phyloP scores from a whole-genome alignment of 768 basidiomycete species.

The Trametes maxima region DNA sequence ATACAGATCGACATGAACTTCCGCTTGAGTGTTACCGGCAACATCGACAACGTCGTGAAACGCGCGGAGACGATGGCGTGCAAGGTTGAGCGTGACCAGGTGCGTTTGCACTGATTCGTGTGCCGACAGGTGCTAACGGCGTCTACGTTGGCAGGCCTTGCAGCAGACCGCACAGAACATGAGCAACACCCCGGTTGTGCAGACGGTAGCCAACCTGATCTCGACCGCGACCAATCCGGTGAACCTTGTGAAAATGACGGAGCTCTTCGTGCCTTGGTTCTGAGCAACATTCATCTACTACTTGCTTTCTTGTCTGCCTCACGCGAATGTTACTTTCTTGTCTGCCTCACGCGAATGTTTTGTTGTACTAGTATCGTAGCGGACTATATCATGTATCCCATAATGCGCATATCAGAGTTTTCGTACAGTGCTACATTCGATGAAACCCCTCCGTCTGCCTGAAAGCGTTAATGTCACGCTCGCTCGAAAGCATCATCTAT shows the following conservation, averaged over 20 bases:
- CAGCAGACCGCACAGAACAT: constrained; percentile 35
- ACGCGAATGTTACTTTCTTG: constrained; percentile 1
- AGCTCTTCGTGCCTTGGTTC: constrained; percentile 87
- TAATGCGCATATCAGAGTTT: constrained; percentile 13
- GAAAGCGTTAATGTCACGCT: constrained; percentile 65
- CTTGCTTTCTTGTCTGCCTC: not conserved
- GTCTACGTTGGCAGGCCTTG: constrained; percentile 30
- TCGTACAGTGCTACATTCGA: constrained; percentile 21
- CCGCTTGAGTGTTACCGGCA: constrained; percentile 56
- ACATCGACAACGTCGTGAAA: constrained; percentile 73
- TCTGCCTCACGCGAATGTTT: not conserved
- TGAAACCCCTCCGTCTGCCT: constrained; percentile 73
- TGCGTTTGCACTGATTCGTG: constrained; percentile 35
- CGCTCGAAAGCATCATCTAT: constrained; percentile 79
- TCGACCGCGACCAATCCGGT: constrained; percentile 85
- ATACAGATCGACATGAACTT: constrained; percentile 61
- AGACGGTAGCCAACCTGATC: constrained; percentile 82
- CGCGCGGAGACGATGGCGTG: constrained; percentile 84
- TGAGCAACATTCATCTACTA: constrained; percentile 32
- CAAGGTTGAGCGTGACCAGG: constrained; percentile 84
- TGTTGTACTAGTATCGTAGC: constrained; percentile 14
- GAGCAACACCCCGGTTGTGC: constrained; percentile 60
- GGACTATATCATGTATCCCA: constrained; percentile 11
- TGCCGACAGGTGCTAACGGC: not conserved
- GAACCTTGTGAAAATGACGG: constrained; percentile 83